Evolutionary conservation across 2,329 filamentous ascomycete genomes (phyloP).

Genomic region (Diaporthe eres): DNA sequence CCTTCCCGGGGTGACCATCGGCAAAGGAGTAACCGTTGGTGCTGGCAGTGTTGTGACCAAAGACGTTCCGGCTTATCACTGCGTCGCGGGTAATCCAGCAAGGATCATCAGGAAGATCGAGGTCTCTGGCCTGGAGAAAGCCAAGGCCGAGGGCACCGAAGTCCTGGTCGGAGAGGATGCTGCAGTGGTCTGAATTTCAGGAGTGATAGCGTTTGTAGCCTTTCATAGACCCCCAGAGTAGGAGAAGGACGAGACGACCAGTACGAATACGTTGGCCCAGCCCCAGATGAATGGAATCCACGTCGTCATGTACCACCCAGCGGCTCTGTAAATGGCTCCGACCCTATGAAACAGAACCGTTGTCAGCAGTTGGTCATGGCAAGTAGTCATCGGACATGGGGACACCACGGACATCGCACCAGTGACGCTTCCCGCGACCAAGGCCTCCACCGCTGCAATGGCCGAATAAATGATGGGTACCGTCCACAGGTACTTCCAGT

Average conservation of each 20-base stretch:
- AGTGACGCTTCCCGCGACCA: slow-evolving; percentile 85
- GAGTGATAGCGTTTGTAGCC: background rate
- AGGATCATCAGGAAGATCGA: slow-evolving; percentile 64
- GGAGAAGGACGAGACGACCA: slow-evolving; percentile 92
- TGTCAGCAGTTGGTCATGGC: background rate
- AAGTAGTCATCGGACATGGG: background rate
- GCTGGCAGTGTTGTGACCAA: slow-evolving; percentile 89
- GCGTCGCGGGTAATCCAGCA: slow-evolving; percentile 78
- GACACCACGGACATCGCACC: slow-evolving; percentile 77
- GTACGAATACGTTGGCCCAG: slow-evolving; percentile 83
- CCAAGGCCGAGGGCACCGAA: background rate
- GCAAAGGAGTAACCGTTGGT: slow-evolving; percentile 79
- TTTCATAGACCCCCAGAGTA: slow-evolving; percentile 86
- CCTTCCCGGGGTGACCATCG: slow-evolving; percentile 83
- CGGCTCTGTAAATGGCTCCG: slow-evolving; percentile 84
- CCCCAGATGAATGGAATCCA: slow-evolving; percentile 95
- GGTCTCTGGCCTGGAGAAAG: slow-evolving; percentile 44
- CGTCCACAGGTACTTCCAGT: slow-evolving; percentile 77
- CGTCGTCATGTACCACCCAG: slow-evolving; percentile 91
- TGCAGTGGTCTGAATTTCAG: slow-evolving; percentile 17
- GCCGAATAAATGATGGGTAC: slow-evolving; percentile 79
- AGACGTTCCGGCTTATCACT: slow-evolving; percentile 74
- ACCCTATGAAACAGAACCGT: slow-evolving; percentile 63
- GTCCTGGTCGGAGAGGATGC: slow-evolving; percentile 37
- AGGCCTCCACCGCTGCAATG: slow-evolving; percentile 80